phyloP scores from a whole-genome alignment of 2,329 filamentous ascomycete species.

The Aspergillus fructus region DNA sequence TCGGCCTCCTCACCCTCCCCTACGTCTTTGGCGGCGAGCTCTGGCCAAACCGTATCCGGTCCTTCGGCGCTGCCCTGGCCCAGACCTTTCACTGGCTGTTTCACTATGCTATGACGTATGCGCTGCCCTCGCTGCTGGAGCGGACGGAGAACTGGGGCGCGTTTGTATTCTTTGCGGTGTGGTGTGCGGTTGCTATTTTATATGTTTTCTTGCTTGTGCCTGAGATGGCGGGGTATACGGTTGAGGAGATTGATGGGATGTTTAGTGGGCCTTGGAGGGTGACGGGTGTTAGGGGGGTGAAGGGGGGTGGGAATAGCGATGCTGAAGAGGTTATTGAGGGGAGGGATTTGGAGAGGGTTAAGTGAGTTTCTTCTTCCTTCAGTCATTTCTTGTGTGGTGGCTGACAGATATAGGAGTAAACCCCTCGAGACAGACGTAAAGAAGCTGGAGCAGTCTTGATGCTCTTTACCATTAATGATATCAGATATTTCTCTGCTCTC shows the following conservation, averaged over 20 bases:
- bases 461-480: too few relatives aligned
- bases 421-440: too few relatives aligned
- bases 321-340: too few relatives aligned
- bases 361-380: too few relatives aligned
- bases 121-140: slow-evolving; percentile 31
- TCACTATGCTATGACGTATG: slow-evolving; percentile 39
- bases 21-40: slow-evolving; percentile 48
- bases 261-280: background rate
- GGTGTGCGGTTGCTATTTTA: slow-evolving; percentile 2
- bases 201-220: slow-evolving; percentile 5
- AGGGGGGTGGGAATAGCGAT: too few relatives aligned
- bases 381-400: too few relatives aligned
- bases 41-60: slow-evolving; percentile 48
- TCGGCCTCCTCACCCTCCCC: slow-evolving; percentile 34
- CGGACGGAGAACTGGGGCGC: background rate
- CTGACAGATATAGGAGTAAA: too few relatives aligned
- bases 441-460: too few relatives aligned
- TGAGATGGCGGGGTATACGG: slow-evolving; percentile 1
- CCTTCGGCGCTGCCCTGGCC: slow-evolving; percentile 41
- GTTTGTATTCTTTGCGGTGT: slow-evolving; percentile 9
- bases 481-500: too few relatives aligned
- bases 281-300: too few relatives aligned
- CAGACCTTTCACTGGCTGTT: slow-evolving; percentile 47
- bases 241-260: slow-evolving; percentile 8
- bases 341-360: too few relatives aligned